Percentiles rank a stretch among this genome's conserved stretches.
phyloP scores from a whole-genome alignment of 208 protist genomes.

The Acanthamoeba quina region DNA sequence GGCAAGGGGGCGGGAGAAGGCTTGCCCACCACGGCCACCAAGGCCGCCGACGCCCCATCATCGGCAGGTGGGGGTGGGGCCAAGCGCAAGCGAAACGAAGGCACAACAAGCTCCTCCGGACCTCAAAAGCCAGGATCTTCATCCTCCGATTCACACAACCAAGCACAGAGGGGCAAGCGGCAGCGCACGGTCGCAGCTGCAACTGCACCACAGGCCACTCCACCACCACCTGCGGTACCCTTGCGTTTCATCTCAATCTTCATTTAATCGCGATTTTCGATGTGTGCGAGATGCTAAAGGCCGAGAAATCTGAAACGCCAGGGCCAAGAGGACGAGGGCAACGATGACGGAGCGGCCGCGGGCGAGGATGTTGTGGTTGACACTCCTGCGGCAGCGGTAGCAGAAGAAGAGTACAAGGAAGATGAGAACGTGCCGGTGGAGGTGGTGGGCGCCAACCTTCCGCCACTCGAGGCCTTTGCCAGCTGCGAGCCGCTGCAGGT shows the following conservation, averaged over 20 bases:
- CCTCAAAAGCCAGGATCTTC: not conserved
- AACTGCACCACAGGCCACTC: not conserved
- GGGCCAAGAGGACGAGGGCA: not conserved
- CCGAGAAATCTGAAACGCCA: not conserved
- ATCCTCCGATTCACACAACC: not conserved
- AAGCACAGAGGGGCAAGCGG: not conserved
- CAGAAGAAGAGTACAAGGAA: constrained; percentile 6
- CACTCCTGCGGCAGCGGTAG: not conserved
- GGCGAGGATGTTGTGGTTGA: not conserved
- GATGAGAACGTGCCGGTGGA: constrained; percentile 3
- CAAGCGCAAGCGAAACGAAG: not conserved
- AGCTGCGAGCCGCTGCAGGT: not conserved
- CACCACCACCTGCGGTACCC: not conserved
- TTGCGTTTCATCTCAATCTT: not conserved
- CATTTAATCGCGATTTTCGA: not conserved
- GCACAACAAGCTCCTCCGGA: not conserved
- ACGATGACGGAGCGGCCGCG: not conserved
- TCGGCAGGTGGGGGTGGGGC: not conserved
- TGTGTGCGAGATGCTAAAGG: not conserved
- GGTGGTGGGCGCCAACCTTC: constrained; percentile 3
- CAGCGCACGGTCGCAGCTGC: not conserved
- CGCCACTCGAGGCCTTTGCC: not conserved
- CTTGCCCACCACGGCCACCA: not conserved
- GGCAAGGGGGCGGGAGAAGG: too few species aligned
- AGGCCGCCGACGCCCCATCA: not conserved